Conservation (phyloP, 2,329 filamentous ascomycete genomes). For the Mariannaea sp. region DNA sequence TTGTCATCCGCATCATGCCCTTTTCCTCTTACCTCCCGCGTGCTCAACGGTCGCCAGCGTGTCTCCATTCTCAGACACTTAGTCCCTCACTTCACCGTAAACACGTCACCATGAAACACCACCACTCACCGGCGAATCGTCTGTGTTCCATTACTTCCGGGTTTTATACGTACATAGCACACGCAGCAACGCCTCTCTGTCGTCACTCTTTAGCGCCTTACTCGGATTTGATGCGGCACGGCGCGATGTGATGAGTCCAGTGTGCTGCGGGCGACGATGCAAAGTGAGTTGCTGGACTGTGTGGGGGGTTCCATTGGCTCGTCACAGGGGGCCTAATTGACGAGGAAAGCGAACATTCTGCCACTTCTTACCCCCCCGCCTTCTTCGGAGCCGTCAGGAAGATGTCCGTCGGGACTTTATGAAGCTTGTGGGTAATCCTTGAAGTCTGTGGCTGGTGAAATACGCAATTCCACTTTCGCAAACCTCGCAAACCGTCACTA, state of each 20-base stretch:
- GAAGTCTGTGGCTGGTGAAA: slow-evolving; percentile 2
- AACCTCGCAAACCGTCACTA: not conserved
- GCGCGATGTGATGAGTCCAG: slow-evolving; percentile 11
- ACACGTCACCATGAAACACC: slow-evolving; percentile 36
- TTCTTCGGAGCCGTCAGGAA: not conserved
- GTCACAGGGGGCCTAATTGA: not conserved
- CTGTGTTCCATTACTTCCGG: slow-evolving; percentile 17
- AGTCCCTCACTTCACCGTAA: slow-evolving; percentile 24
- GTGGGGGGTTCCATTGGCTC: slow-evolving; percentile 5
- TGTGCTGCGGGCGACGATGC: not conserved
- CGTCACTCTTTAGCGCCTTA: slow-evolving; percentile 12
- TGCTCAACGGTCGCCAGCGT: slow-evolving; percentile 14
- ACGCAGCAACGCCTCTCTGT: not conserved
- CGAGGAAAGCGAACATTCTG: slow-evolving; percentile 6
- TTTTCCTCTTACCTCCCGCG: slow-evolving; percentile 10
- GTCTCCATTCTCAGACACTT: slow-evolving; percentile 20
- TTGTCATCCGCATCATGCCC: slow-evolving; percentile 16
- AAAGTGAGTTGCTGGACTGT: not conserved
- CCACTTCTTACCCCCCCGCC: no score
- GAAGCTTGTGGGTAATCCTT: not conserved
- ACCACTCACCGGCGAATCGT: slow-evolving; percentile 27
- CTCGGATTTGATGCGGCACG: slow-evolving; percentile 7
- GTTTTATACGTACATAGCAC: no score
- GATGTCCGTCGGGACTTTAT: not conserved
- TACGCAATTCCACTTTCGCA: slow-evolving; percentile 1